Percentiles rank a stretch among this genome's conserved stretches.
Conservation (phyloP, 2,329 filamentous ascomycete genomes). For the Pyrenochaeta sp. region DNA sequence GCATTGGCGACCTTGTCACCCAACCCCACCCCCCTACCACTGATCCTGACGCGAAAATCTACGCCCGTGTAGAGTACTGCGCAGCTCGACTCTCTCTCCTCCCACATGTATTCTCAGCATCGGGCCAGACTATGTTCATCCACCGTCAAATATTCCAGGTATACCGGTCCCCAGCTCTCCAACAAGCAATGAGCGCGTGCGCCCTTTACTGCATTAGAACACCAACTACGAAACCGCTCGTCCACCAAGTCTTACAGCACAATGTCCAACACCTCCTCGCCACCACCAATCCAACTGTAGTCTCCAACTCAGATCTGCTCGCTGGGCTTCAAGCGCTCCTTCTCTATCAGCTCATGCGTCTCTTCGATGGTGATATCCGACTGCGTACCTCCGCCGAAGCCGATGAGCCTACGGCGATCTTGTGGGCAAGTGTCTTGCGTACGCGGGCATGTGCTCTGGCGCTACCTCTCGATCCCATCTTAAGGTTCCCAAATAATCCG, state of each 20-base stretch:
- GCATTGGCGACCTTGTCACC: slow-evolving; percentile 5
- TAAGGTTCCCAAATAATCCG: too few species aligned
- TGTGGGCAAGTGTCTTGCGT: too few species aligned
- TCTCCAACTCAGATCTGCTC: slow-evolving; percentile 9
- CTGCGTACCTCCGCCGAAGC: slow-evolving; percentile 28
- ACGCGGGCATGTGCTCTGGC: too few species aligned
- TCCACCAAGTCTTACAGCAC: slow-evolving; percentile 10
- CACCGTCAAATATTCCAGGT: slow-evolving; percentile 15
- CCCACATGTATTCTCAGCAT: slow-evolving; percentile 11
- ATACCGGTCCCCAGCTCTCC: slow-evolving; percentile 3
- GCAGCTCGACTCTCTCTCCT: slow-evolving; percentile 7
- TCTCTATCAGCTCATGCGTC: slow-evolving; percentile 36
- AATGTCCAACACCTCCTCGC: slow-evolving; percentile 12
- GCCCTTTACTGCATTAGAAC: slow-evolving; percentile 15
- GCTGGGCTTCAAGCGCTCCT: slow-evolving; percentile 29
- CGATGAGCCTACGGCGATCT: slow-evolving; percentile 24
- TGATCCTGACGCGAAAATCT: background rate
- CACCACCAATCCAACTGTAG: slow-evolving; percentile 1
- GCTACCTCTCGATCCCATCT: too few species aligned
- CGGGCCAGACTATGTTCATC: slow-evolving; percentile 16
- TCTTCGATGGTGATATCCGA: slow-evolving; percentile 34
- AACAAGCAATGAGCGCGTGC: slow-evolving; percentile 18
- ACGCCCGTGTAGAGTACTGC: slow-evolving; percentile 10
- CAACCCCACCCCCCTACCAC: background rate
- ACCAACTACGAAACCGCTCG: slow-evolving; percentile 7